phyloP scores from a whole-genome alignment of 768 basidiomycete species.

The Boletus rubroflammeus region DNA sequence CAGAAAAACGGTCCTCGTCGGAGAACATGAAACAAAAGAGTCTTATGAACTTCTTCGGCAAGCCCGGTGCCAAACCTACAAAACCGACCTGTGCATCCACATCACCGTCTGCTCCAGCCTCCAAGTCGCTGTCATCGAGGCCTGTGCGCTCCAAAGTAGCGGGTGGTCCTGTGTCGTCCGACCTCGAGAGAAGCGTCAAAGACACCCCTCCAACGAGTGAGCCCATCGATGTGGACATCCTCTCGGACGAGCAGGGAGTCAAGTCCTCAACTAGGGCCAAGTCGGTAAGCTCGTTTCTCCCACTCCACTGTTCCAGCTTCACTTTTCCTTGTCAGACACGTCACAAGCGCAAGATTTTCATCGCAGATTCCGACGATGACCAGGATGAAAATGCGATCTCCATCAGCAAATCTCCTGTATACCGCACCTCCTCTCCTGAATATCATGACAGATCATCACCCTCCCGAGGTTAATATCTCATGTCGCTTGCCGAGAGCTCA shows the following conservation, averaged over 20 bases:
- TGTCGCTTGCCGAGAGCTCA: not conserved
- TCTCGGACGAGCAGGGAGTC: conserved; percentile 43
- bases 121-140: conserved; percentile 30
- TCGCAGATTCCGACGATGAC: conserved; percentile 75
- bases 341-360: conserved; percentile 64
- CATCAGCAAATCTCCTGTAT: conserved; percentile 11
- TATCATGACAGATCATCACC: conserved; percentile 27
- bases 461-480: conserved; percentile 21
- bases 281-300: conserved; percentile 30
- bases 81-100: conserved; percentile 30
- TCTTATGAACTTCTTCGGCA: conserved; percentile 65
- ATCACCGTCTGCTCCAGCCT: conserved; percentile 27
- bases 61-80: conserved; percentile 18
- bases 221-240: conserved; percentile 72
- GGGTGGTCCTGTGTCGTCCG: conserved; percentile 42
- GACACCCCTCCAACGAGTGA: conserved; percentile 79
- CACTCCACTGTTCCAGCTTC: not conserved
- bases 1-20: conserved; percentile 37
- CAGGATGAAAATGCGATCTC: conserved; percentile 8
- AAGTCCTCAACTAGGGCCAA: conserved; percentile 33
- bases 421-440: conserved; percentile 28
- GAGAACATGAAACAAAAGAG: conserved; percentile 68
- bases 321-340: conserved; percentile 29
- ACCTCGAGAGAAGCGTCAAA: conserved; percentile 42
- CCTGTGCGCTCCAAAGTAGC: conserved; percentile 40